phyloP scores from a whole-genome alignment of 2,329 filamentous ascomycete species.

The Monilinia polystroma region DNA sequence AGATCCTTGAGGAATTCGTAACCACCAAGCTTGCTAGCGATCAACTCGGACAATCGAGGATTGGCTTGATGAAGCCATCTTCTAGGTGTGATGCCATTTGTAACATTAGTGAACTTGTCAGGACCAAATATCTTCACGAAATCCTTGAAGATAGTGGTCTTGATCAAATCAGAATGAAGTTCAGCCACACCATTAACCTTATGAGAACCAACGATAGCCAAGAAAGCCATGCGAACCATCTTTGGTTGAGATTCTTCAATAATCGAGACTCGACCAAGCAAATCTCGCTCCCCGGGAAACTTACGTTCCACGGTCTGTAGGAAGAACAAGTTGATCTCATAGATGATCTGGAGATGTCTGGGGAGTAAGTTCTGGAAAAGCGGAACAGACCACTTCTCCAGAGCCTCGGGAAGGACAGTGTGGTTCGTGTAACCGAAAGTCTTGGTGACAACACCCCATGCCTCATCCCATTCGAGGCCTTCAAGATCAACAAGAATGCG shows the following conservation, averaged over 20 bases:
- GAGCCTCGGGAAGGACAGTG: slow-evolving; percentile 91
- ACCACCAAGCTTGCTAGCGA: slow-evolving; percentile 83
- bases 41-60: slow-evolving; percentile 84
- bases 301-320: slow-evolving; percentile 84
- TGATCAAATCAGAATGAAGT: slow-evolving; percentile 95
- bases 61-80: slow-evolving; percentile 98
- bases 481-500: slow-evolving; percentile 88
- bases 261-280: slow-evolving; percentile 86
- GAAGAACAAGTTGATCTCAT: slow-evolving; percentile 96
- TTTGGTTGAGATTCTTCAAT: slow-evolving; percentile 96
- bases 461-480: slow-evolving; percentile 88
- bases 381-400: slow-evolving; percentile 98
- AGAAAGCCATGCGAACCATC: slow-evolving; percentile 96
- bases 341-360: slow-evolving; percentile 94
- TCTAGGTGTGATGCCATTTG: slow-evolving; percentile 94
- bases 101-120: slow-evolving; percentile 98
- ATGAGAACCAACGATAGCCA: slow-evolving; percentile 95
- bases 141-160: slow-evolving; percentile 99
- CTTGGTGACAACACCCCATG: slow-evolving; percentile 76
- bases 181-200: slow-evolving; percentile 99
- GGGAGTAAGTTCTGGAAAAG: slow-evolving; percentile 90
- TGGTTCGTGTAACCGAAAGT: slow-evolving; percentile 98
- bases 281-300: slow-evolving; percentile 85
- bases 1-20: slow-evolving; percentile 87
- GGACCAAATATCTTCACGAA: slow-evolving; percentile 93